Percentiles rank a stretch among this genome's conserved stretches.
phyloP scores from a whole-genome alignment of 2,329 filamentous ascomycete species.

The Westerdykella aurantiaca region DNA sequence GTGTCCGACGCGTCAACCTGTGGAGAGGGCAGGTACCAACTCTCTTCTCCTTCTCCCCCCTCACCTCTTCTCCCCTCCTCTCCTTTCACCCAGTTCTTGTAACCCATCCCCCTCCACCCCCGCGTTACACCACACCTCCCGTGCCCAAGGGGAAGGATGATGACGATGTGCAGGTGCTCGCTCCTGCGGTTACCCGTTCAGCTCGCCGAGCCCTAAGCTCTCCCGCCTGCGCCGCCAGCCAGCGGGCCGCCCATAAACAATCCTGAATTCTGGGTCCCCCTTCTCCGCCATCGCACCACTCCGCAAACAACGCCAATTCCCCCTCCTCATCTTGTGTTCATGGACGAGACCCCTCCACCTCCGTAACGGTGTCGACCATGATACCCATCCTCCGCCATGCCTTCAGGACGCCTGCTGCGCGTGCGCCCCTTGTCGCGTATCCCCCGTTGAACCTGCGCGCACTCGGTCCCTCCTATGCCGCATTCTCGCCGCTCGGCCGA shows the following conservation, averaged over 20 bases:
- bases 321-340: constrained; percentile 16
- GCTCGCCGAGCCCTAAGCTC: not conserved
- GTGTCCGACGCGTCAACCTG: not conserved
- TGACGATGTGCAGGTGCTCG: not conserved
- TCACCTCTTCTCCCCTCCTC: too few relatives aligned
- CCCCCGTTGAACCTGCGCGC: constrained; percentile 8
- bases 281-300: constrained; percentile 8
- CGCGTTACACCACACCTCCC: not conserved
- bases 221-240: not conserved
- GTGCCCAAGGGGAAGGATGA: not conserved
- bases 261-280: constrained; percentile 7
- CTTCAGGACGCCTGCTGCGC: constrained; percentile 12
- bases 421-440: constrained; percentile 15
- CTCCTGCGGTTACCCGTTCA: not conserved
- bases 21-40: not conserved
- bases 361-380: constrained; percentile 17
- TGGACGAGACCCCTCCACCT: constrained; percentile 4
- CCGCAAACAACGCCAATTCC: constrained; percentile 13
- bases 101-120: too few relatives aligned
- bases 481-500: constrained; percentile 2
- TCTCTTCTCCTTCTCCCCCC: too few relatives aligned
- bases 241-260: not conserved
- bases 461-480: constrained; percentile 8
- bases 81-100: too few relatives aligned
- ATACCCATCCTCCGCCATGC: constrained; percentile 21